A percentile compares a stretch with the other conserved stretches of the same genome.
These are phyloP conservation scores for Maudiozyma saulgeensis DNA, from an alignment of 805 yeast genomes.

Conservation along the genomic window DNA sequence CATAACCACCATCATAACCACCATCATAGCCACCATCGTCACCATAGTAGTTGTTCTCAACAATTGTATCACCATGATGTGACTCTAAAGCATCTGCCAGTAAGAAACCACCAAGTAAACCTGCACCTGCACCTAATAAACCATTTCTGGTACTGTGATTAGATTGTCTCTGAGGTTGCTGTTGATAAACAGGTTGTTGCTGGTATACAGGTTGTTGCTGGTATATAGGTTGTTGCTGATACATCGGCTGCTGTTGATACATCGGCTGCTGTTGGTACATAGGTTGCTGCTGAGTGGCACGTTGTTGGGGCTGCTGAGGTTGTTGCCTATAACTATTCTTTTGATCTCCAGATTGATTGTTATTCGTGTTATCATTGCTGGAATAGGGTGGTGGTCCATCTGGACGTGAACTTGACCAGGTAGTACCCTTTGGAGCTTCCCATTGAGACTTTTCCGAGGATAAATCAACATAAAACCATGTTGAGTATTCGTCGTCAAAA, in stretches of 20 bases:
- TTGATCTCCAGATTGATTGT: constrained; percentile 5
- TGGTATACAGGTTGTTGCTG: constrained; percentile 14
- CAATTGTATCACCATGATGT: constrained; percentile 11
- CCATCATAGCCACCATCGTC: constrained; percentile 24
- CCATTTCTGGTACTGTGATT: constrained; percentile 32
- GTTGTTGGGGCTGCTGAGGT: constrained; percentile 19
- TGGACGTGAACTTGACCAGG: constrained; percentile 20
- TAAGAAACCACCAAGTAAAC: constrained; percentile 53
- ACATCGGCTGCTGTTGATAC: constrained; percentile 18
- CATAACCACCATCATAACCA: constrained; percentile 17
- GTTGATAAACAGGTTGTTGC: constrained; percentile 27
- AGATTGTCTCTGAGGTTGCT: constrained; percentile 20
- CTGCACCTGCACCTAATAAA: constrained; percentile 46
- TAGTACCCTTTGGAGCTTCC: constrained; percentile 69
- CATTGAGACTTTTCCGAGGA: constrained; percentile 73
- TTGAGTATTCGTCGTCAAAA: constrained; percentile 57
- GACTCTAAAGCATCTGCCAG: constrained; percentile 36
- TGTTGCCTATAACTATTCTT: constrained; percentile 14
- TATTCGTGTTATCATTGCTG: background rate
- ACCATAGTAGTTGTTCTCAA: constrained; percentile 31
- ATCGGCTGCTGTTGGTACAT: constrained; percentile 6
- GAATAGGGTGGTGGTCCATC: constrained; percentile 35
- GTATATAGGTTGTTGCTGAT: constrained; percentile 16
- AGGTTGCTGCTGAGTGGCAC: background rate
- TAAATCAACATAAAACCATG: constrained; percentile 76